These are phyloP conservation scores for Luvunga scandens DNA, from an alignment of 345 rosid genomes.

Conservation along the genomic window DNA sequence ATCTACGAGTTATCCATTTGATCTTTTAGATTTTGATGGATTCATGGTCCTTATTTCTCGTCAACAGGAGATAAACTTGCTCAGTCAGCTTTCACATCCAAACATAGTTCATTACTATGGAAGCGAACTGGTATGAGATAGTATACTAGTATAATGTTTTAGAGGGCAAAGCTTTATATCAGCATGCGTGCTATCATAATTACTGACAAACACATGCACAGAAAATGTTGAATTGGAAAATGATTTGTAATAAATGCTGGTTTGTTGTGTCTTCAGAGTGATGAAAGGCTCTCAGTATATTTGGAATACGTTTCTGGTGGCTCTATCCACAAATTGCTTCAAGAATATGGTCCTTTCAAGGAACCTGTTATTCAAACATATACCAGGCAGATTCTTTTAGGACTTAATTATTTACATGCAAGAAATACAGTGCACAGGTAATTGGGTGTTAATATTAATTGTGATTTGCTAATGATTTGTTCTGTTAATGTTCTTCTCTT, in stretches of 20 bases:
- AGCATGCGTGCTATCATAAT: not conserved
- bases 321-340: slow-evolving; percentile 89
- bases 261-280: slow-evolving; percentile 54
- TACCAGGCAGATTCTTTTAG: slow-evolving; percentile 80
- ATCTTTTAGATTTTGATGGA: slow-evolving; percentile 2
- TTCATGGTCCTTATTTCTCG: slow-evolving; percentile 11
- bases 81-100: slow-evolving; percentile 79
- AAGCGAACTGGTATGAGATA: slow-evolving; percentile 81
- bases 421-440: slow-evolving; percentile 95
- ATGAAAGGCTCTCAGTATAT: slow-evolving; percentile 88
- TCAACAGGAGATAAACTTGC: slow-evolving; percentile 89
- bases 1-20: not conserved
- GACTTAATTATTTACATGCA: slow-evolving; percentile 90
- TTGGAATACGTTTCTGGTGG: slow-evolving; percentile 97
- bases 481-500: slow-evolving; percentile 3
- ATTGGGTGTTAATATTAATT: slow-evolving; percentile 11
- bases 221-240: slow-evolving; percentile 15
- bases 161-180: not conserved
- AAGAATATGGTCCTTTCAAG: slow-evolving; percentile 86
- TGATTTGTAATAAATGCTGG: slow-evolving; percentile 16
- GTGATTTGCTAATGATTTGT: not conserved
- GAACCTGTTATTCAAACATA: slow-evolving; percentile 95
- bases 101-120: slow-evolving; percentile 92
- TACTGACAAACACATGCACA: not conserved
- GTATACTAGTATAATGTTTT: slow-evolving; percentile 2